Percentiles rank a stretch among this genome's conserved stretches.
phyloP scores from a whole-genome alignment of 2,329 filamentous ascomycete species.

The Cercospora brassicicola region DNA sequence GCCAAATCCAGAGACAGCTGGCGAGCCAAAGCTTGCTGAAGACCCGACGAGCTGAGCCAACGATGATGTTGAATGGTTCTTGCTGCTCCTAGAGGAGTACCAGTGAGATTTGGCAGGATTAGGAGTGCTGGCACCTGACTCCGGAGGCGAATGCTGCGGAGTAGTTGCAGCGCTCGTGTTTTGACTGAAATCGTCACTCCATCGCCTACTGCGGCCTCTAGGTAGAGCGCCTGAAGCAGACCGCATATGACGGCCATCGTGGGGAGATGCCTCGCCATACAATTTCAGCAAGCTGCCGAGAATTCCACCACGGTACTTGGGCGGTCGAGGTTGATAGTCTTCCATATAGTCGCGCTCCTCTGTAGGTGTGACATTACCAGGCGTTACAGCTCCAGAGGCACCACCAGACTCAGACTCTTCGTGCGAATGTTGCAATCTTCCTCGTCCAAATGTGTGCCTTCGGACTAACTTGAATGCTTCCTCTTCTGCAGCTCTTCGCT shows the following conservation, averaged over 20 bases:
- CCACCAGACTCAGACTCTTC: slow-evolving; percentile 19
- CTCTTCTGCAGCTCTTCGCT: slow-evolving; percentile 33
- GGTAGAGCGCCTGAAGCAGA: slow-evolving; percentile 25
- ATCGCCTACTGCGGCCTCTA: slow-evolving; percentile 22
- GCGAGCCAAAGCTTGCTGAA: slow-evolving; percentile 46
- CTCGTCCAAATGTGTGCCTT: slow-evolving; percentile 39
- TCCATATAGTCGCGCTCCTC: slow-evolving; percentile 52
- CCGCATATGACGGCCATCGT: slow-evolving; percentile 23
- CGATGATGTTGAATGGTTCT: slow-evolving; percentile 44
- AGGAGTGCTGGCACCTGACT: slow-evolving; percentile 48
- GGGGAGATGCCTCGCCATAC: slow-evolving; percentile 50
- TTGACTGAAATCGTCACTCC: slow-evolving; percentile 33
- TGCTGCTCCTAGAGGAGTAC: slow-evolving; percentile 38
- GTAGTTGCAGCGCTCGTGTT: slow-evolving; percentile 31
- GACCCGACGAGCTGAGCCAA: slow-evolving; percentile 48
- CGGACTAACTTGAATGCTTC: slow-evolving; percentile 51
- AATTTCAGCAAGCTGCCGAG: slow-evolving; percentile 71
- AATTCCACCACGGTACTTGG: slow-evolving; percentile 70
- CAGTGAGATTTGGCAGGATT: slow-evolving; percentile 36
- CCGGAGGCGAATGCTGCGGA: slow-evolving; percentile 44
- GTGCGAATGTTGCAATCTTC: slow-evolving; percentile 18
- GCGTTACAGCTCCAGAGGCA: slow-evolving; percentile 45
- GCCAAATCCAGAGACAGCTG: slow-evolving; percentile 44
- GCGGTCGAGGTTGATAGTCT: slow-evolving; percentile 66
- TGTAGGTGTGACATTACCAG: slow-evolving; percentile 45